Percentiles rank a stretch among this genome's conserved stretches.
Evolutionary conservation across 1,139 yeast species (phyloP).

Genomic region (Suzukiozyma palmioleophila): DNA sequence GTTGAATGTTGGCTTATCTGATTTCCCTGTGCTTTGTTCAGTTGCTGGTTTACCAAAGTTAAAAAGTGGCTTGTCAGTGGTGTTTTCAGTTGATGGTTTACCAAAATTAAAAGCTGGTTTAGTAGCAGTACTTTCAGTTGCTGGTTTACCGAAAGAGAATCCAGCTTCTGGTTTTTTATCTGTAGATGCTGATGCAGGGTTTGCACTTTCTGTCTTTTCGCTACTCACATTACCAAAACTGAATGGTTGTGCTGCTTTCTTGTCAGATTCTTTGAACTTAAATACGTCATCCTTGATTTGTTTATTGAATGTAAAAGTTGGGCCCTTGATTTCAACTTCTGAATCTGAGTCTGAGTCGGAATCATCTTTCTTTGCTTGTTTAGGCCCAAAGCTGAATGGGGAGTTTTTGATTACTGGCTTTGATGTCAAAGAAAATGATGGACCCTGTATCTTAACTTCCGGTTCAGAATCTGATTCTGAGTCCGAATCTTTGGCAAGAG

Average conservation of each 20-base stretch:
- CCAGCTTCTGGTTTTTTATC: constrained; percentile 1
- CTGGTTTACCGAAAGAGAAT: constrained; percentile 2
- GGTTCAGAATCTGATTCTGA: constrained; percentile 34
- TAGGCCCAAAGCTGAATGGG: constrained; percentile 54
- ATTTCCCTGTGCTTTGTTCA: constrained; percentile 10
- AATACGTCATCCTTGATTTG: constrained; percentile 46
- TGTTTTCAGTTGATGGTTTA: constrained; percentile 7
- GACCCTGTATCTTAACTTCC: constrained; percentile 57
- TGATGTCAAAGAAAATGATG: constrained; percentile 49
- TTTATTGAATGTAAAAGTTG: constrained; percentile 53
- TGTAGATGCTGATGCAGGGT: neutral
- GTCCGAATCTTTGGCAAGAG: constrained; percentile 10
- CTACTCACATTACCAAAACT: neutral
- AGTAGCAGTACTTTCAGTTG: constrained; percentile 4
- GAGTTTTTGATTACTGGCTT: constrained; percentile 55
- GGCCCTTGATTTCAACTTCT: constrained; percentile 60
- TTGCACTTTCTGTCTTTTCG: constrained; percentile 1
- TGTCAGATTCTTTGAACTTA: constrained; percentile 24
- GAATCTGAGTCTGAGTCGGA: constrained; percentile 44
- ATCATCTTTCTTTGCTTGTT: constrained; percentile 31
- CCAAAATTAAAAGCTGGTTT: constrained; percentile 27
- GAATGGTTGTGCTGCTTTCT: neutral
- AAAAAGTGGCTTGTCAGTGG: constrained; percentile 20
- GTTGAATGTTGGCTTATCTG: constrained; percentile 13
- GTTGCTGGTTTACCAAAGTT: constrained; percentile 16